phyloP scores from a whole-genome alignment of 805 yeast genomes.

The Lipomyces mesembrius region DNA sequence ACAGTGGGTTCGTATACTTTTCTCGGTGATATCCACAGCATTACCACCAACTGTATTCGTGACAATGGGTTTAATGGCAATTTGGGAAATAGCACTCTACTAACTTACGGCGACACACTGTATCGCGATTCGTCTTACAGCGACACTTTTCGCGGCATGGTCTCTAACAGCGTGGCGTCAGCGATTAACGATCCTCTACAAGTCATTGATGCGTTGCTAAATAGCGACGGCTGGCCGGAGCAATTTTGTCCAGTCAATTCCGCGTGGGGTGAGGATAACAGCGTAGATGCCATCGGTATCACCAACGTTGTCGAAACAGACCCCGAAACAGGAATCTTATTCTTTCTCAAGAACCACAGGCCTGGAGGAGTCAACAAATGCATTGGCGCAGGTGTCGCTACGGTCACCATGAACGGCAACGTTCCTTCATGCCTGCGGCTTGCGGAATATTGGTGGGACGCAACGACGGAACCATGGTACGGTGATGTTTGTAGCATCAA shows the following conservation, averaged over 20 bases:
- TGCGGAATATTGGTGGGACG: slow-evolving; percentile 13
- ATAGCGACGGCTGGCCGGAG: slow-evolving; percentile 6
- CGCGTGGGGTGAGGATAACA: slow-evolving; percentile 2
- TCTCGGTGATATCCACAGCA: slow-evolving; percentile 9
- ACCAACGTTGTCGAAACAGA: slow-evolving; percentile 9
- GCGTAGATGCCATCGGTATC: slow-evolving; percentile 7
- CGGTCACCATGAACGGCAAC: not conserved
- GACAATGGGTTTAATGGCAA: slow-evolving; percentile 12
- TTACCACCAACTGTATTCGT: slow-evolving; percentile 10
- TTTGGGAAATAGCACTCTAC: not conserved
- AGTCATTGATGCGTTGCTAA: slow-evolving; percentile 7
- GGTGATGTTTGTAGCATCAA: slow-evolving; percentile 2
- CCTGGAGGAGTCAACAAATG: not conserved
- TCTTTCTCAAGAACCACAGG: slow-evolving; percentile 11
- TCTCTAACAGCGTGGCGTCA: slow-evolving; percentile 3
- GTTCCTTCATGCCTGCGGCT: not conserved
- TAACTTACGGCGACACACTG: slow-evolving; percentile 7
- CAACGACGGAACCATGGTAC: not conserved
- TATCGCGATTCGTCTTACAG: slow-evolving; percentile 6
- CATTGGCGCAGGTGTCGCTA: slow-evolving; percentile 8
- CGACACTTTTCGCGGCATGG: slow-evolving; percentile 5
- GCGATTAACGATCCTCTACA: slow-evolving; percentile 3
- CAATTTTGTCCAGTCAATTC: slow-evolving; percentile 10
- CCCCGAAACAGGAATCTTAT: not conserved
- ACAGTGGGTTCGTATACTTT: not conserved